Conservation (phyloP, 163 green algal species). For the Prototheca wickerhamii region DNA sequence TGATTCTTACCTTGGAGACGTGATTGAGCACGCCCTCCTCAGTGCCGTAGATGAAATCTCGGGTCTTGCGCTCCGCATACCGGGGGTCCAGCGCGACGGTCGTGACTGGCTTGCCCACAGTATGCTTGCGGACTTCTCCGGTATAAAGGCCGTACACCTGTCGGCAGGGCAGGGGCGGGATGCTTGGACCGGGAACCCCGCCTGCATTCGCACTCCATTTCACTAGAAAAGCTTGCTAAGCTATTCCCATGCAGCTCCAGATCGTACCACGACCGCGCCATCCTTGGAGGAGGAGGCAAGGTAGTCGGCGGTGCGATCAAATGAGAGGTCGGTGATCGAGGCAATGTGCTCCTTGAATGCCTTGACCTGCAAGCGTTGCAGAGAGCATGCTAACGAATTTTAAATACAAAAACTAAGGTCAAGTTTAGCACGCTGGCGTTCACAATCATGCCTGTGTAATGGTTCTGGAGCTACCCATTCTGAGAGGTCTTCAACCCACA, state of each 20-base stretch:
- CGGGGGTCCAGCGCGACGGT: constrained; percentile 75
- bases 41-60: constrained; percentile 69
- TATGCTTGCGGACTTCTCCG: constrained; percentile 39
- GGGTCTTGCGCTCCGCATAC: constrained; percentile 55
- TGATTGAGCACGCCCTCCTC: constrained; percentile 58
- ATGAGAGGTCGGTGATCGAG: constrained; percentile 62
- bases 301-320: constrained; percentile 69
- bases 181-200: not conserved
- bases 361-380: constrained; percentile 45
- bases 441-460: no score
- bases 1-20: constrained; percentile 47
- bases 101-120: constrained; percentile 42
- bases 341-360: constrained; percentile 49
- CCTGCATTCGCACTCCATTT: no score
- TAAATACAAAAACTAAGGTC: no score
- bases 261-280: constrained; percentile 55
- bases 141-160: constrained; percentile 66
- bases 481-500: not conserved
- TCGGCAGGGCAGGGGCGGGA: not conserved
- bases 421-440: no score
- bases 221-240: no score
- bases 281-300: constrained; percentile 74
- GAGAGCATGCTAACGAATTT: not conserved
- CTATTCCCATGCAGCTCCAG: no score
- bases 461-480: not conserved